phyloP scores from a whole-genome alignment of 257 asterid species.

The Forsythia suspensa region DNA sequence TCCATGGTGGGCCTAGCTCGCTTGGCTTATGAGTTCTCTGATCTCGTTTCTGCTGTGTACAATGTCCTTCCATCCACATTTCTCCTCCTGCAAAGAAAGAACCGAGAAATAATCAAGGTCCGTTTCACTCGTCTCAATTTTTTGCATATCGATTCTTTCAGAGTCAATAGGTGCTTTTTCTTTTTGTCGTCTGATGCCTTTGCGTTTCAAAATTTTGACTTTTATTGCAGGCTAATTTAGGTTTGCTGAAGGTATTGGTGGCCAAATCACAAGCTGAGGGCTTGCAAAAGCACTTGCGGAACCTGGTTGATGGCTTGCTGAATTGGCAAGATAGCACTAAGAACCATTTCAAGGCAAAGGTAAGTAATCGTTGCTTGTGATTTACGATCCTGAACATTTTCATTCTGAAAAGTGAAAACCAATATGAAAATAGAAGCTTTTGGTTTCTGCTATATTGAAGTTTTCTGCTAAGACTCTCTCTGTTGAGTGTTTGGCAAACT shows the following conservation, averaged over 20 bases:
- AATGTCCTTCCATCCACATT: slow-evolving; percentile 76
- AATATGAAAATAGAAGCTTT: not conserved
- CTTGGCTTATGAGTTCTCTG: slow-evolving; percentile 91
- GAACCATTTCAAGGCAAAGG: slow-evolving; percentile 94
- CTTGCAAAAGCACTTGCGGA: slow-evolving; percentile 67
- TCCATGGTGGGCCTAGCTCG: slow-evolving; percentile 96
- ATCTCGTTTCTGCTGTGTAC: slow-evolving; percentile 72
- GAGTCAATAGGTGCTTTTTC: slow-evolving; percentile 5
- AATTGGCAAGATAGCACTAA: slow-evolving; percentile 77
- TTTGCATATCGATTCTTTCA: slow-evolving; percentile 4
- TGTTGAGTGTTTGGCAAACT: not conserved
- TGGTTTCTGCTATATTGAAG: not conserved
- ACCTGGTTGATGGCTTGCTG: slow-evolving; percentile 80
- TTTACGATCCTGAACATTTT: slow-evolving; percentile 10
- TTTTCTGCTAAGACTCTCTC: not conserved
- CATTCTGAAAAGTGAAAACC: not conserved
- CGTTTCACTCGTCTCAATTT: slow-evolving; percentile 9
- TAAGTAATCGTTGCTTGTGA: slow-evolving; percentile 26
- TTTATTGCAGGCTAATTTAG: slow-evolving; percentile 78
- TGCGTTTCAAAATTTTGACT: slow-evolving; percentile 17
- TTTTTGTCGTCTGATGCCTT: not conserved
- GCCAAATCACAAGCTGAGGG: slow-evolving; percentile 80
- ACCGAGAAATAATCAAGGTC: slow-evolving; percentile 87
- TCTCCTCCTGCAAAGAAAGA: slow-evolving; percentile 81
- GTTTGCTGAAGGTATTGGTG: slow-evolving; percentile 87